A percentile compares a stretch with the other conserved stretches of the same genome.
These are phyloP conservation scores for Neoarthrinium moseri DNA, from an alignment of 2,329 filamentous ascomycete genomes.

Conservation along the genomic window DNA sequence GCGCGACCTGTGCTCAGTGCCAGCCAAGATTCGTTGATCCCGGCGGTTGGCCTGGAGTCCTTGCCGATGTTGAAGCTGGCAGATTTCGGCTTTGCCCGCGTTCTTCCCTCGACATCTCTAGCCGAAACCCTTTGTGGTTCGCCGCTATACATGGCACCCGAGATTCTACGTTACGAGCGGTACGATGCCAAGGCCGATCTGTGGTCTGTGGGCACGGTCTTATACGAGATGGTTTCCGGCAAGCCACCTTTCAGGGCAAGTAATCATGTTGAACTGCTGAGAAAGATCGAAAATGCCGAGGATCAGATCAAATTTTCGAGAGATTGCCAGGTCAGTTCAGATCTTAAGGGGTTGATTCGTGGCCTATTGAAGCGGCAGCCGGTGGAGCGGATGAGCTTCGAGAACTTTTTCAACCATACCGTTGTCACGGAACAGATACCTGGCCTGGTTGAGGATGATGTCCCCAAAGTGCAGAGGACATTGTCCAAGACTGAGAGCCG, in stretches of 20 bases:
- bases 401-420: constrained; percentile 76
- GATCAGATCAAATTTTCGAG: constrained; percentile 82
- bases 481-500: constrained; percentile 33
- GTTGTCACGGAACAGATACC: constrained; percentile 77
- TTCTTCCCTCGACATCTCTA: constrained; percentile 84
- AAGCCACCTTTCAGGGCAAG: constrained; percentile 86
- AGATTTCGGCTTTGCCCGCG: constrained; percentile 97
- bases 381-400: constrained; percentile 80
- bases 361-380: constrained; percentile 82
- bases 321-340: constrained; percentile 67
- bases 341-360: constrained; percentile 79
- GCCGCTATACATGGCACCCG: constrained; percentile 96
- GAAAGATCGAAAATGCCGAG: constrained; percentile 86
- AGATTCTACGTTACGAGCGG: constrained; percentile 94
- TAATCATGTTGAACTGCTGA: constrained; percentile 91
- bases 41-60: constrained; percentile 76
- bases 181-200: constrained; percentile 97
- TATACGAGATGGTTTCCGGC: constrained; percentile 93
- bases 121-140: constrained; percentile 97
- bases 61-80: constrained; percentile 96
- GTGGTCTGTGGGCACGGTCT: constrained; percentile 95
- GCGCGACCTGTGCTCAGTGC: constrained; percentile 71
- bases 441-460: constrained; percentile 75
- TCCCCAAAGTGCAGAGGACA: constrained; percentile 41
- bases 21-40: constrained; percentile 77